These are phyloP conservation scores for Fonsecaea pedrosoi DNA, from an alignment of 2,329 filamentous ascomycete species.

Conservation along the genomic window DNA sequence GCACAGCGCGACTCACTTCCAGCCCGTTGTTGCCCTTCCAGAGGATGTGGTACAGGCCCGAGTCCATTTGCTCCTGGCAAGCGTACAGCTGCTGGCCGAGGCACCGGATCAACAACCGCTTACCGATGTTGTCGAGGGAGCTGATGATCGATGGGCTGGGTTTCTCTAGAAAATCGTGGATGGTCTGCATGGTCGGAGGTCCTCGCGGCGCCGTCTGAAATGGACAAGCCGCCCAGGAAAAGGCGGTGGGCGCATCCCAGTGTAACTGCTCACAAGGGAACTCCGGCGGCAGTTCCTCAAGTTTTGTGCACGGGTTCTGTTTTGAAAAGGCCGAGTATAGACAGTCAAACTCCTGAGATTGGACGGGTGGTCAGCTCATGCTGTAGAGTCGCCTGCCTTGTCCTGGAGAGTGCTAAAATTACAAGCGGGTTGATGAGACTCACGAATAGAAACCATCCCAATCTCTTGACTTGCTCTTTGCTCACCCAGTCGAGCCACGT, in stretches of 20 bases:
- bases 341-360: conserved; percentile 22
- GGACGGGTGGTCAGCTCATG: neutral
- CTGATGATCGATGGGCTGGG: neutral
- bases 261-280: conserved; percentile 17
- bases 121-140: conserved; percentile 12
- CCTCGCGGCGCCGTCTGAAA: conserved; percentile 15
- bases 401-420: neutral
- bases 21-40: conserved; percentile 14
- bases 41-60: conserved; percentile 8
- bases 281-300: conserved; percentile 18
- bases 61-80: conserved; percentile 17
- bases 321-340: conserved; percentile 22
- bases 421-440: neutral
- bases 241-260: conserved; percentile 21
- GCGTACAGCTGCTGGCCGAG: conserved; percentile 9
- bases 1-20: neutral
- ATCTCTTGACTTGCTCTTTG: conserved; percentile 13
- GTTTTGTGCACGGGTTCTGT: conserved; percentile 19
- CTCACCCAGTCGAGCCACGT: conserved; percentile 19
- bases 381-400: neutral
- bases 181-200: conserved; percentile 18
- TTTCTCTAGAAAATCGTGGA: conserved; percentile 6
- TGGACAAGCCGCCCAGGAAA: conserved; percentile 19
- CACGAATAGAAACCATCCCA: conserved; percentile 21
- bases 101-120: conserved; percentile 19